These are phyloP conservation scores for Candolleomyces efflorescens DNA, from an alignment of 768 basidiomycete species.

Conservation along the genomic window DNA sequence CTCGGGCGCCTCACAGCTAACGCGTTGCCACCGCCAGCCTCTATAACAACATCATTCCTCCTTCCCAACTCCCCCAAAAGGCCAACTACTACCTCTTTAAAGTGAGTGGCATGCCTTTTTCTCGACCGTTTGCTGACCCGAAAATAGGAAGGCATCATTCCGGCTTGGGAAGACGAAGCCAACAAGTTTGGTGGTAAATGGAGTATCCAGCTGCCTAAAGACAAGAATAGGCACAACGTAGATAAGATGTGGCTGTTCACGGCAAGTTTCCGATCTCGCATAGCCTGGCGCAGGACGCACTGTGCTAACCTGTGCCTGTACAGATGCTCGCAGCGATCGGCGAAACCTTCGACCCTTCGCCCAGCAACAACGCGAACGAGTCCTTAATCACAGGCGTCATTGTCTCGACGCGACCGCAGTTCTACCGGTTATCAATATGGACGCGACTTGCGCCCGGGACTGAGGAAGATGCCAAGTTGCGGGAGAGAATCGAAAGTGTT, in stretches of 20 bases:
- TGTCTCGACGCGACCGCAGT: constrained; percentile 88
- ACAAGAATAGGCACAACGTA: constrained; percentile 80
- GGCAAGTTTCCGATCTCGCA: constrained; percentile 38
- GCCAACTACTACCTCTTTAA: constrained; percentile 99
- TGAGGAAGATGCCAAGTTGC: constrained; percentile 50
- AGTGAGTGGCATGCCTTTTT: constrained; percentile 42
- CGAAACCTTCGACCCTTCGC: constrained; percentile 93
- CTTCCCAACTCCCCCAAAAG: constrained; percentile 88
- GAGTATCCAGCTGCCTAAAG: constrained; percentile 95
- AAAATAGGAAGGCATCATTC: constrained; percentile 85
- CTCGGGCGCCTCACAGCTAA: constrained; percentile 11
- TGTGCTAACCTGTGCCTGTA: constrained; percentile 8
- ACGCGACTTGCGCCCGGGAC: constrained; percentile 71
- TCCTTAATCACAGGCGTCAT: constrained; percentile 91
- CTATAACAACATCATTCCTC: constrained; percentile 97
- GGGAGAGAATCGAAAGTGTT: constrained; percentile 78
- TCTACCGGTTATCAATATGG: constrained; percentile 98
- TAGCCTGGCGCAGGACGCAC: neutral
- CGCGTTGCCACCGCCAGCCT: constrained; percentile 45
- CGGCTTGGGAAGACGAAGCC: constrained; percentile 96
- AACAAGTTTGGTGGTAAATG: constrained; percentile 99
- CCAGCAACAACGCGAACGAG: constrained; percentile 44
- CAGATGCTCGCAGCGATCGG: constrained; percentile 99
- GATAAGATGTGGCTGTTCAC: constrained; percentile 99
- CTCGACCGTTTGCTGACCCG: neutral